Percentiles rank a stretch among this genome's conserved stretches.
These are phyloP conservation scores for Nannochloropsis gaditana DNA, from an alignment of 108 stramenopile species.

Conservation along the genomic window DNA sequence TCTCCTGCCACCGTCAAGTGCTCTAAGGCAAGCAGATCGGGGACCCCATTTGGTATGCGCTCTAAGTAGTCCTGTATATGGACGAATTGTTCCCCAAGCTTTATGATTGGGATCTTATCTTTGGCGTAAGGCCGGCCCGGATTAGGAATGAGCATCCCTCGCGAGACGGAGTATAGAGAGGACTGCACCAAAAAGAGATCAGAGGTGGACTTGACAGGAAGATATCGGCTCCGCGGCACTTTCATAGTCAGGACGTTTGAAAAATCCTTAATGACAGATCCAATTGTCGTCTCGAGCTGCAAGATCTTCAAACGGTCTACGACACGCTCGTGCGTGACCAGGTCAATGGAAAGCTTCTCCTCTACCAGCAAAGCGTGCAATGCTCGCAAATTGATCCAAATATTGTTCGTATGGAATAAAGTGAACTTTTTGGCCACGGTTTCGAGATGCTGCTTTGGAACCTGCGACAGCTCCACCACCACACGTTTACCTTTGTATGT, in stretches of 20 bases:
- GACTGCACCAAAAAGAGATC: conserved; percentile 55
- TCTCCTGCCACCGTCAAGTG: conserved; percentile 59
- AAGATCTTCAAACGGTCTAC: conserved; percentile 48
- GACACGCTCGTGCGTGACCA: conserved; percentile 44
- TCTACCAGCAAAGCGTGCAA: conserved; percentile 46
- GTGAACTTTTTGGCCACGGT: conserved; percentile 40
- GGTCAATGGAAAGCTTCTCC: conserved; percentile 41
- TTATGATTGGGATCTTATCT: conserved; percentile 50
- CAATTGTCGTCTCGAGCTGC: conserved; percentile 51
- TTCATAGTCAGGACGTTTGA: conserved; percentile 27
- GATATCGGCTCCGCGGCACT: conserved; percentile 23
- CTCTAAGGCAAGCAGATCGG: conserved; percentile 57
- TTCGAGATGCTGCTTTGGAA: conserved; percentile 44
- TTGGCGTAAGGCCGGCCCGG: conserved; percentile 39
- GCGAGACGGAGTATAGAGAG: conserved; percentile 47
- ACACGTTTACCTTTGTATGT: conserved; percentile 50
- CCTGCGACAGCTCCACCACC: conserved; percentile 50
- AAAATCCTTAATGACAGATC: conserved; percentile 47
- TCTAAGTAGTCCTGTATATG: conserved; percentile 47
- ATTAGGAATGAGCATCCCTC: conserved; percentile 43
- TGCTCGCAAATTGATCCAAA: conserved; percentile 49
- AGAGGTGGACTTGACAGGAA: conserved; percentile 50
- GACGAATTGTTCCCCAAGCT: conserved; percentile 56
- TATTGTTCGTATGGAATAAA: conserved; percentile 52
- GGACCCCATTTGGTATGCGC: conserved; percentile 54